Evolutionary conservation across 768 basidiomycete genomes (phyloP).

Genomic region (Hericium erinaceus): DNA sequence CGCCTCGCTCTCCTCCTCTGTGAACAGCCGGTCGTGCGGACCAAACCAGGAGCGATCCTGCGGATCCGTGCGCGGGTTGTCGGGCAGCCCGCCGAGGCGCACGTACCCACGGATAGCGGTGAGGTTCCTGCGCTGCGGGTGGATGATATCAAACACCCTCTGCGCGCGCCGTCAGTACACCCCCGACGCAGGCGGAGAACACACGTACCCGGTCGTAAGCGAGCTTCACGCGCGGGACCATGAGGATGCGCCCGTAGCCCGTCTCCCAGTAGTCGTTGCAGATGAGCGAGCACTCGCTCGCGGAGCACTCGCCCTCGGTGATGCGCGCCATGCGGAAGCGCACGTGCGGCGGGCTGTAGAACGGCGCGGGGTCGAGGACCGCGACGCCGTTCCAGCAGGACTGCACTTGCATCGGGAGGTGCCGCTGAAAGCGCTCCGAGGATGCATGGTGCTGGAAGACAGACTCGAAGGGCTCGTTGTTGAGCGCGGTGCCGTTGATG

Average conservation of each 20-base stretch:
- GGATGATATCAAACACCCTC: constrained; percentile 93
- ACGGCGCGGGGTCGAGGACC: constrained; percentile 88
- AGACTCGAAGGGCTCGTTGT: constrained; percentile 93
- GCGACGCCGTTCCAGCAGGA: constrained; percentile 99
- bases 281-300: constrained; percentile 91
- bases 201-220: constrained; percentile 80
- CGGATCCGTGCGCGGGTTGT: constrained; percentile 93
- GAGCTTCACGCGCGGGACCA: constrained; percentile 94
- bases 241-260: constrained; percentile 93
- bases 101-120: constrained; percentile 93
- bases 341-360: constrained; percentile 87
- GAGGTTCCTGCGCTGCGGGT: constrained; percentile 82
- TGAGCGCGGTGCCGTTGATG: constrained; percentile 96
- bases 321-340: constrained; percentile 93
- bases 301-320: constrained; percentile 84
- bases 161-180: constrained; percentile 21
- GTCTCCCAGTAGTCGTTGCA: constrained; percentile 98
- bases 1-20: constrained; percentile 73
- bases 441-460: constrained; percentile 84
- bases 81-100: constrained; percentile 91
- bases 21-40: constrained; percentile 91
- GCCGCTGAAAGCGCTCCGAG: constrained; percentile 75
- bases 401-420: constrained; percentile 93
- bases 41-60: constrained; percentile 99
- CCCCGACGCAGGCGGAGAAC: not conserved